Evolutionary conservation across 1,284 basidiomycete species (phyloP), one percentile per base, ranked within the genome.

Genomic region (Marasmius tenuissimus): DNA sequence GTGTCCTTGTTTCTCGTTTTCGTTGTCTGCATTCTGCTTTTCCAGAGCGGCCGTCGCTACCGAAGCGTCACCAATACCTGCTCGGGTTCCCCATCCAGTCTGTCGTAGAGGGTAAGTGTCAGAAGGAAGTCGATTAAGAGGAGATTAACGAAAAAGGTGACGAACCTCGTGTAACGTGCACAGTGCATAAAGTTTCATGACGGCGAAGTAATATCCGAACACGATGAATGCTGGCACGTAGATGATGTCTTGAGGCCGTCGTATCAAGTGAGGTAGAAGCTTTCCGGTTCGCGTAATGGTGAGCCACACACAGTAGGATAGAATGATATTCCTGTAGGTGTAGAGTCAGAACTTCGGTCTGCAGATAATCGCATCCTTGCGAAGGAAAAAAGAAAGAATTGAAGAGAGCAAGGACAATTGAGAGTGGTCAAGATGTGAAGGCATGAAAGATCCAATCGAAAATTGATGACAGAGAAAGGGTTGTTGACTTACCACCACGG

Each of bases 41-140:
- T 85, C 85, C 60, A 81, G 78, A 16, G 89, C 89, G 10, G 85
- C 84, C 2, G 88, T 91, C 42, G 90, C 90, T 51, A 86, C 85
- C 4, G 85, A 79, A 0, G 86, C 86, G 77, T 93, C 91, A 72
- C 91, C 93, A 70, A 96, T 92, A 79, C 94, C 94, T 8, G 92
- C 84, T 73, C 94, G 89, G 20, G 94, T 96, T 59, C 93, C 94
- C 94, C 94, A 96, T 62, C 89, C 92, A 71, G 92, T 94, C 87
- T 90, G 62, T 7, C 64, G 35, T 45, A 16, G 58, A 42, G 42
- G 27, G 40, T 54, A 57, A 38, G 37, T 50, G 42, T 42, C 5
- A 40, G 37, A 49, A 38, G 42, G 37, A 57, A 51, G 33, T 60
- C 20, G 59, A 12, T 53, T 34, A 51, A 34, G 16, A 20, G 35